Evolutionary conservation across 306 rosid genomes (phyloP).

Genomic region (Parietaria judaica): DNA sequence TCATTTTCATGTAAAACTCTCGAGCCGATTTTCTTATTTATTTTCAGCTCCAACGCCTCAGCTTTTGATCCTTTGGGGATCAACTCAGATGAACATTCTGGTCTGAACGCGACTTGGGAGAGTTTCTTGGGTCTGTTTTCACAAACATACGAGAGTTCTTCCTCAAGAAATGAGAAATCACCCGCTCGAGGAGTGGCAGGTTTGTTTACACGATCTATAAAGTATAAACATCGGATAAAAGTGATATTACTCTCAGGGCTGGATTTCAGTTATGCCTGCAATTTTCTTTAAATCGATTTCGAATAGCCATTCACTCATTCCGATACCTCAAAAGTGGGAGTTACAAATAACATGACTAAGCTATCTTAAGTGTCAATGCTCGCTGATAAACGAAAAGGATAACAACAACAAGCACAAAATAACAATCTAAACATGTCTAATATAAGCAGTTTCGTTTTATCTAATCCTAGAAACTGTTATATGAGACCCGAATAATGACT

Average conservation of each 20-base stretch:
- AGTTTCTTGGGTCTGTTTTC: slow-evolving; percentile 36
- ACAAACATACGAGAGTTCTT: slow-evolving; percentile 49
- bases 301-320: too few species aligned
- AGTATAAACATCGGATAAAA: background rate
- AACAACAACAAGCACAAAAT: too few species aligned
- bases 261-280: background rate
- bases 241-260: background rate
- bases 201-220: slow-evolving; percentile 24
- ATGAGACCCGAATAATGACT: too few species aligned
- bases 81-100: slow-evolving; percentile 45
- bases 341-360: too few species aligned
- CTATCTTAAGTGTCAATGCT: too few species aligned
- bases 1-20: background rate
- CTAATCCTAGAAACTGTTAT: too few species aligned
- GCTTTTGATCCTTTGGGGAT: slow-evolving; percentile 81
- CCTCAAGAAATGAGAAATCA: slow-evolving; percentile 65
- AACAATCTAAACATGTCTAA: too few species aligned
- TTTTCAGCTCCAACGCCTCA: slow-evolving; percentile 49
- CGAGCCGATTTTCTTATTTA: background rate
- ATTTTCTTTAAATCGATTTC: too few species aligned
- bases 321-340: too few species aligned
- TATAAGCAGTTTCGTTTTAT: too few species aligned
- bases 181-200: slow-evolving; percentile 84
- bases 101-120: slow-evolving; percentile 46
- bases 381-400: too few species aligned